A percentile compares a stretch with the other conserved stretches of the same genome.
Conservation (phyloP, 2,329 filamentous ascomycete species). For the Pyrenochaeta sp. region DNA sequence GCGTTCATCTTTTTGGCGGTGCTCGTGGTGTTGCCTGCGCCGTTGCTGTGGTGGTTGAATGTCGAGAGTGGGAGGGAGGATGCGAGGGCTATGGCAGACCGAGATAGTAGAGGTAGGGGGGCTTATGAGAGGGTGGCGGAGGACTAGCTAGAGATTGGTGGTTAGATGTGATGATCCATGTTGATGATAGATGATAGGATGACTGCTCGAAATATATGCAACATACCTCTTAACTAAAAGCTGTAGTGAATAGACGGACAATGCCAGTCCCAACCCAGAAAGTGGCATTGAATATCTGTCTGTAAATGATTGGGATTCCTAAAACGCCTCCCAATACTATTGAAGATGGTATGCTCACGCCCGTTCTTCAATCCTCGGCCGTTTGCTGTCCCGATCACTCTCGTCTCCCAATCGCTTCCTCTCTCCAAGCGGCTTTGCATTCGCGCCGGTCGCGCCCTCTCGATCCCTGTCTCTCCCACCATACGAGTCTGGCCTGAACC, state of each 20-base stretch:
- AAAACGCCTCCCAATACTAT: constrained; percentile 20
- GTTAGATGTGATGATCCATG: background rate
- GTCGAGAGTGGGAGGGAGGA: constrained; percentile 65
- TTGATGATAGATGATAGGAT: background rate
- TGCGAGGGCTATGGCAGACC: constrained; percentile 36
- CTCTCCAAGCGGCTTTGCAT: constrained; percentile 74
- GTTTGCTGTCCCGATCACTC: constrained; percentile 55
- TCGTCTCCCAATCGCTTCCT: constrained; percentile 58
- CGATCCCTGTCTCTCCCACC: constrained; percentile 37
- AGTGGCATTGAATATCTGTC: constrained; percentile 7
- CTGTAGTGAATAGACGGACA: background rate
- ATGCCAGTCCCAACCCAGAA: background rate
- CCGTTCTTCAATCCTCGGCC: constrained; percentile 50
- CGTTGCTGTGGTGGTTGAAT: constrained; percentile 81
- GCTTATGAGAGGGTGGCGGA: constrained; percentile 28
- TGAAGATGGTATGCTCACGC: constrained; percentile 13
- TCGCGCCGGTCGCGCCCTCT: constrained; percentile 70
- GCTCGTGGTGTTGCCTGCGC: constrained; percentile 79
- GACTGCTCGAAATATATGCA: background rate
- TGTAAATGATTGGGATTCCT: constrained; percentile 9
- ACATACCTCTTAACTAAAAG: background rate
- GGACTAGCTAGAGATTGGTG: constrained; percentile 9
- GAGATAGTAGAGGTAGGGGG: constrained; percentile 19
- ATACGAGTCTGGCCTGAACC: constrained; percentile 72
- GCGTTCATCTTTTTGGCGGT: constrained; percentile 88